Conservation (phyloP, 2,329 filamentous ascomycete species). For the Blastomyces percursus region DNA sequence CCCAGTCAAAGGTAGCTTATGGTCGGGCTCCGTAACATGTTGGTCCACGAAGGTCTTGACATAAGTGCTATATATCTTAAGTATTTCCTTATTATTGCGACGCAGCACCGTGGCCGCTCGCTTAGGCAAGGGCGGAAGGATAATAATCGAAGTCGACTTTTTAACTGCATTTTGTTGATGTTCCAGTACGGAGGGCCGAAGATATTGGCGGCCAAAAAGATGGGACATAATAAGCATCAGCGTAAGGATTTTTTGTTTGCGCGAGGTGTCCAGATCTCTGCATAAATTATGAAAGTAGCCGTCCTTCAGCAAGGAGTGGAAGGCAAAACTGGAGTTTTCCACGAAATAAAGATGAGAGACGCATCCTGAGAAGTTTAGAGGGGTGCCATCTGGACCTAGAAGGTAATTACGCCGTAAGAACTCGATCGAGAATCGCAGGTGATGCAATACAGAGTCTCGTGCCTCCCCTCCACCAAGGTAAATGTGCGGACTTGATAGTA, state of each 20-base stretch:
- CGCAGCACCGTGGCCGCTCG: conserved; percentile 47
- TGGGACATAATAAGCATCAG: conserved; percentile 61
- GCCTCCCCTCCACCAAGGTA: conserved; percentile 59
- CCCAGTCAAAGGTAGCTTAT: conserved; percentile 48
- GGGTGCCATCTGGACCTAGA: conserved; percentile 48
- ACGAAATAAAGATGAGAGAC: conserved; percentile 66
- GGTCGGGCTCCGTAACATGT: conserved; percentile 46
- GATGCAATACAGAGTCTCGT: conserved; percentile 60
- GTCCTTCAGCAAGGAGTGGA: conserved; percentile 60
- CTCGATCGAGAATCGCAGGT: conserved; percentile 70
- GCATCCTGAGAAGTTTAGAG: conserved; percentile 61
- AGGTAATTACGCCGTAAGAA: conserved; percentile 61
- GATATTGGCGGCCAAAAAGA: conserved; percentile 49
- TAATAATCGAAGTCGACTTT: conserved; percentile 51
- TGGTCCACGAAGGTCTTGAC: conserved; percentile 58
- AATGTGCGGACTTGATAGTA: conserved; percentile 58
- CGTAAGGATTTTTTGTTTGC: conserved; percentile 42
- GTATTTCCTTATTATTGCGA: conserved; percentile 53
- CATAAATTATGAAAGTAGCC: conserved; percentile 61
- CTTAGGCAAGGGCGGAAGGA: conserved; percentile 53
- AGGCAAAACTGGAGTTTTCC: conserved; percentile 63
- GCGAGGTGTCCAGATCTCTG: conserved; percentile 38
- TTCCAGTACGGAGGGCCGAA: conserved; percentile 38
- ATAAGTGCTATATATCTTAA: conserved; percentile 57
- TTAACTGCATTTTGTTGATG: conserved; percentile 42